Base-by-base conservation (phyloP, 2,329 filamentous ascomycete species). In the Colletotrichum incanum region DNA sequence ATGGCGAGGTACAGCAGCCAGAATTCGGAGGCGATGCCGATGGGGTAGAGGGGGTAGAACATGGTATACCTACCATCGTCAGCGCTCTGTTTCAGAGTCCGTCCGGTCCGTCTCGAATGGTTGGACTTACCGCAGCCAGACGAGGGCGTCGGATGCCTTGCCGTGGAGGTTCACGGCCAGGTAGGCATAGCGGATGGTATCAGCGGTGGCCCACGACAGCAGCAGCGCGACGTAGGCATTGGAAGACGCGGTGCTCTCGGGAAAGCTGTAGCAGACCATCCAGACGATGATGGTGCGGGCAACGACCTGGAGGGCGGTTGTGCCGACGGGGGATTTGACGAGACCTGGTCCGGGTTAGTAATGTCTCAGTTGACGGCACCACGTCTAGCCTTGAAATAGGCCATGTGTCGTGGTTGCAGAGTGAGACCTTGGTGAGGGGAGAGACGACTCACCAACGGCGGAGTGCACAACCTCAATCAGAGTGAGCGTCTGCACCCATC, bases 111-210 rank as follows among this genome's bases (percentile, higher is more conserved):
- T 31, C 28, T 16, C 14, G 8, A 16, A 4, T 5, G 18, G 26
- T 11, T 39, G 11, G 1, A 47, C 54, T 54, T 37, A 72, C 78
- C 95, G 88, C 82, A 97, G 85, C 93, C 94, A 97, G 43, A 90
- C 91, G 80, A 97, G 88, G 71, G 87, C 85, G 0, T 77, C 80
- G 0, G 95, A 93, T n/a, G 93, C 89, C 71, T 83, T 80, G 26
- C 89, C 87, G 73, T 86, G 84, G 39, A 96, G 88, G 76, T 90
- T 91, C 78, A 95, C 87, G 45, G 93, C 93, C 81, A 98, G 98
- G 87, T 94, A 98, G 62, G 90, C 89, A 87, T 99, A 99, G 65
- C 96, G 92, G 77, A 98, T 92, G 64, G 97, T 93, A 84, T 99
- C 96, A 69, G 96, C 98, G 69, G 94, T 82, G 73, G 91, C 93